phyloP scores from a whole-genome alignment of 805 yeast species.

The Kockiozyma suomiensis region DNA sequence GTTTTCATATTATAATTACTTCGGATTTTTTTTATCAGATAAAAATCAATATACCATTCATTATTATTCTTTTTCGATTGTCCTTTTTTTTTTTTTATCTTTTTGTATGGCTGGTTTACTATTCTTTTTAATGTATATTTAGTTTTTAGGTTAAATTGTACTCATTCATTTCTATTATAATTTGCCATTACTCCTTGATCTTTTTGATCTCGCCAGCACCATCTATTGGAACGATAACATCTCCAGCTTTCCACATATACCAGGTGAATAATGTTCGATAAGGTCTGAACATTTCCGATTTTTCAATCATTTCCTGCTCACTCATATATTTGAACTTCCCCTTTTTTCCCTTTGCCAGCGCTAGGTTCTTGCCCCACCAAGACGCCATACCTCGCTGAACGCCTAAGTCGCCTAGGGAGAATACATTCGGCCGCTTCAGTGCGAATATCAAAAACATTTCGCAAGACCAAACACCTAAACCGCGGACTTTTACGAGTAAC shows the following conservation, averaged over 20 bases:
- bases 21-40: not conserved
- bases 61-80: not conserved
- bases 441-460: constrained; percentile 83
- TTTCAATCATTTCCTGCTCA: constrained; percentile 62
- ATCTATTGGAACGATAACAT: constrained; percentile 29
- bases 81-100: too few relatives aligned
- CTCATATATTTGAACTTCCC: constrained; percentile 42
- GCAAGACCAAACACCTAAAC: constrained; percentile 83
- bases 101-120: too few relatives aligned
- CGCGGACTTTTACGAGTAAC: constrained; percentile 59
- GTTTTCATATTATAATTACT: not conserved
- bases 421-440: constrained; percentile 65
- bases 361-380: constrained; percentile 60
- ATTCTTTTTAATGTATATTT: constrained; percentile 2
- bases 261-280: constrained; percentile 46
- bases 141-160: constrained; percentile 3
- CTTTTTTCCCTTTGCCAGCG: constrained; percentile 45
- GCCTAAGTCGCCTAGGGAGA: constrained; percentile 80
- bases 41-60: not conserved
- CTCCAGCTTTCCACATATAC: constrained; percentile 35
- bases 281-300: constrained; percentile 66
- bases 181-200: not conserved
- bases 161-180: not conserved
- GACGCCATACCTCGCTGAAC: constrained; percentile 76
- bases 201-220: constrained; percentile 12